phyloP scores from a whole-genome alignment of 139 green algal species.

The Astrephomene gubernaculifera region DNA sequence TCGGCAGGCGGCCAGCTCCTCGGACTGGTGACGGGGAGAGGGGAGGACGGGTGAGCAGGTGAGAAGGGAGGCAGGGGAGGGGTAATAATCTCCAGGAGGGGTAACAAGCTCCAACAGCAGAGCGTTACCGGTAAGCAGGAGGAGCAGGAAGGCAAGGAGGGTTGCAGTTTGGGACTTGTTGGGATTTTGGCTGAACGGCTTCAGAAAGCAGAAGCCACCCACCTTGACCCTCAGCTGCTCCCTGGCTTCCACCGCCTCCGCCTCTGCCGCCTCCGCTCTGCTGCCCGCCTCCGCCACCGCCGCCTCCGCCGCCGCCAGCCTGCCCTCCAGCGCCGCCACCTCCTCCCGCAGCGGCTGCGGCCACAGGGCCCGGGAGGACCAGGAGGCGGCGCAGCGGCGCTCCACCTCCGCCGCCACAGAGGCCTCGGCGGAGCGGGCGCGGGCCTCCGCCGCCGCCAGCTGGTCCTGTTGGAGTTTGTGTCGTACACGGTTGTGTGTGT shows the following conservation, averaged over 20 bases:
- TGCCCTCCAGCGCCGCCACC: constrained; percentile 38
- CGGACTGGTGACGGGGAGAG: no score
- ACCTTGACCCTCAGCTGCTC: constrained; percentile 1
- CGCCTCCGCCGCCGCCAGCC: constrained; percentile 24
- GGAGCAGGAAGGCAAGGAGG: no score
- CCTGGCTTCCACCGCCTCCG: constrained; percentile 18
- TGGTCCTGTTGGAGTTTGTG: constrained; percentile 22
- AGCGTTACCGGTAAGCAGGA: no score
- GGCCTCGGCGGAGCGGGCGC: constrained; percentile 49
- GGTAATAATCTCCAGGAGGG: no score
- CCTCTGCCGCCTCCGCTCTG: constrained; percentile 34
- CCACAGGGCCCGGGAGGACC: constrained; percentile 61
- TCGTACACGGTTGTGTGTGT: no score
- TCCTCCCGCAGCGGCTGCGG: constrained; percentile 60
- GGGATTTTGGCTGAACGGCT: no score
- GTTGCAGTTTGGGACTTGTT: no score
- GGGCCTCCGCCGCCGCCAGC: constrained; percentile 19
- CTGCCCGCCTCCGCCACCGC: constrained; percentile 27
- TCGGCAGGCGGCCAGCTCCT: neutral
- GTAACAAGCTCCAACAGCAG: no score
- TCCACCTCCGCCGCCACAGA: constrained; percentile 57
- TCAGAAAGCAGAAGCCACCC: no score
- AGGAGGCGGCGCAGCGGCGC: constrained; percentile 48
- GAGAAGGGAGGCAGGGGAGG: no score
- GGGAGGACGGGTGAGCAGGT: no score